phyloP scores from a whole-genome alignment of 2,329 filamentous ascomycete species.

The Aureobasidium uvarum region DNA sequence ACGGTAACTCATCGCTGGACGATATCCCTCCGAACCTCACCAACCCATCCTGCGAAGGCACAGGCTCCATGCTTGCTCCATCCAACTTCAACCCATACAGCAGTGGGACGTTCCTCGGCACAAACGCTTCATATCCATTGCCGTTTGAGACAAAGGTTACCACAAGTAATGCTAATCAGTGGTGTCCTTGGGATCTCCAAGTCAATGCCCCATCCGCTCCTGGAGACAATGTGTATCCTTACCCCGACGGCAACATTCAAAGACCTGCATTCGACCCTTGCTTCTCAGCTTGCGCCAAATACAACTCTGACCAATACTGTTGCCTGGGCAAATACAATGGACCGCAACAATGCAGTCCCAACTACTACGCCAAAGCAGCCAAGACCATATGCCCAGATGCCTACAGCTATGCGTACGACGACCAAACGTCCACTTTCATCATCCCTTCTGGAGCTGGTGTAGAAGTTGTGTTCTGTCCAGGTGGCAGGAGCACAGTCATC shows the following conservation, averaged over 20 bases:
- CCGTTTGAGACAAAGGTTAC: constrained; percentile 63
- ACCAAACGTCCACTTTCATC: constrained; percentile 58
- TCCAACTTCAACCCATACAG: constrained; percentile 50
- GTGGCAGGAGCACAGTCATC: constrained; percentile 52
- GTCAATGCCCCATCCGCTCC: constrained; percentile 65
- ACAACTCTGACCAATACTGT: constrained; percentile 66
- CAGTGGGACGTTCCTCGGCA: constrained; percentile 57
- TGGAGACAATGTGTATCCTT: constrained; percentile 73
- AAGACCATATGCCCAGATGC: constrained; percentile 80
- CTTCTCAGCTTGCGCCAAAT: constrained; percentile 71
- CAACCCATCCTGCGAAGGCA: constrained; percentile 74
- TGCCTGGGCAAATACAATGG: constrained; percentile 68
- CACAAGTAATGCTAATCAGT: constrained; percentile 58
- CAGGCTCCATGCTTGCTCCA: constrained; percentile 57
- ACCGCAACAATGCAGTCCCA: constrained; percentile 63
- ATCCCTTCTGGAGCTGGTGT: constrained; percentile 67
- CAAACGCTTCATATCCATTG: constrained; percentile 64
- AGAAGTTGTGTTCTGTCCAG: constrained; percentile 75
- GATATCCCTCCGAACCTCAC: constrained; percentile 71
- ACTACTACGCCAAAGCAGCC: constrained; percentile 65
- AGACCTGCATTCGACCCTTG: constrained; percentile 75
- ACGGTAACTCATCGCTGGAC: constrained; percentile 59
- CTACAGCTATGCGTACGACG: constrained; percentile 70
- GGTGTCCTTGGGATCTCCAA: constrained; percentile 81
- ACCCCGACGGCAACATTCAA: constrained; percentile 71